Percentiles rank a stretch among this genome's conserved stretches.
These are phyloP conservation scores for Didymella sp. DNA, from an alignment of 2,329 filamentous ascomycete species.

Conservation along the genomic window DNA sequence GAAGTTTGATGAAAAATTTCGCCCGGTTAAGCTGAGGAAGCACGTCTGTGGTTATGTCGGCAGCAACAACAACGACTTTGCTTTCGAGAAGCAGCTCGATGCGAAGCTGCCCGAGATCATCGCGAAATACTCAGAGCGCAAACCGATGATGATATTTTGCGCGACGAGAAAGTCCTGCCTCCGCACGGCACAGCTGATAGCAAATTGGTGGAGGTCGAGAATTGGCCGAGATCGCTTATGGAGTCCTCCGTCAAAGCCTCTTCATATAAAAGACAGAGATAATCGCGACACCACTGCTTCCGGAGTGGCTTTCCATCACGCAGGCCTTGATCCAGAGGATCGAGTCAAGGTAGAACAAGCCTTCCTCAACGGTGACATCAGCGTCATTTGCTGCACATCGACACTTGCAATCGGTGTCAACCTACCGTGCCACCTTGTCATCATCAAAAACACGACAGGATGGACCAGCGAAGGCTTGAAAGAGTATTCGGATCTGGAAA, in stretches of 20 bases:
- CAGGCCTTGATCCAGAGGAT: constrained; percentile 71
- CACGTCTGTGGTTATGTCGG: constrained; percentile 75
- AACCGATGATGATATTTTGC: constrained; percentile 85
- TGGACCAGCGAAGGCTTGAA: constrained; percentile 63
- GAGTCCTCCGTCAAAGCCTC: constrained; percentile 62
- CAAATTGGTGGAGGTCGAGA: constrained; percentile 68
- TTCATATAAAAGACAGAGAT: constrained; percentile 65
- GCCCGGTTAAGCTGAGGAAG: constrained; percentile 78
- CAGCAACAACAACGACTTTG: constrained; percentile 70
- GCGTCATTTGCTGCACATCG: constrained; percentile 85
- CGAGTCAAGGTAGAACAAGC: constrained; percentile 69
- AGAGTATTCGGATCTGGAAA: constrained; percentile 81
- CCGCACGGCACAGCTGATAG: constrained; percentile 70
- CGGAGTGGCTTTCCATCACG: constrained; percentile 84
- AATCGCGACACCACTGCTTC: constrained; percentile 62
- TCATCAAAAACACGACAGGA: constrained; percentile 78
- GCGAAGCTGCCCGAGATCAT: constrained; percentile 71
- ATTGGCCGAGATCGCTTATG: constrained; percentile 65
- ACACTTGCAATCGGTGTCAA: constrained; percentile 86
- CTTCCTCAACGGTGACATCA: constrained; percentile 74
- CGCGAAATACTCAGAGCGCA: constrained; percentile 68
- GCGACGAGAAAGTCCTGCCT: constrained; percentile 75
- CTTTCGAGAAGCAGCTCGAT: constrained; percentile 75
- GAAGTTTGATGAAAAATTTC: constrained; percentile 78
- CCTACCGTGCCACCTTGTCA: constrained; percentile 80